Base-by-base conservation (phyloP, 2,329 filamentous ascomycete genomes). In the Bipolaris zeicola region DNA sequence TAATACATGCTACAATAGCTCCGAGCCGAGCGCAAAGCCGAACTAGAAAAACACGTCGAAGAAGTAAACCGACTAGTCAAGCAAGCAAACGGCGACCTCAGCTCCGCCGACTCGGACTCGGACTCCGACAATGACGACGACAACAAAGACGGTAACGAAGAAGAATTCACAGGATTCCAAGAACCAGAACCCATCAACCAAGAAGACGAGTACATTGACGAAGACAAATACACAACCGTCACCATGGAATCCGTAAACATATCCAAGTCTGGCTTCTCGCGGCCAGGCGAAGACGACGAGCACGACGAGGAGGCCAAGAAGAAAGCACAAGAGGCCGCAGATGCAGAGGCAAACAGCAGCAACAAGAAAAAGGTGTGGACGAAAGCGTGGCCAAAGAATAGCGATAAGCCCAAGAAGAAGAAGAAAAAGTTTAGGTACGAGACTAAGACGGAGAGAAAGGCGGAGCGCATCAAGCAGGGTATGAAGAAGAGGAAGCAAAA, bases 341-440 rank as follows among this genome's bases (percentile, higher is more conserved):
- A 58, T 11, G 52, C 65, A 63, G 58, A 69, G 56, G 79, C 77
- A 75, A 81, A 78, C 57, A 84, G 84, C 71, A 80, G 82, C 71
- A 80, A 82, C 71, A 80, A 82, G 66, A 83, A 79, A 72, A 69
- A 75, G 44, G 69, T 72, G 52, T 80, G 79, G 79, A 82, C 79
- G 56, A 85, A 85, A 72, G 80, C 82, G 60, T 83, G 79, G 56
- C 77, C 76, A 58, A 86, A 81, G 63, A 64, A 49, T 14, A 63
- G 46, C 7, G 69, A 70, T 33, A 62, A 65, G 68, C 81, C 81
- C 20, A 93, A 92, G 78, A 91, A 89, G 80, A 93, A 90, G 79
- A 96, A 93, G 81, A 89, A 89, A 78, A 91, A 93, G 78, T 98
- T 98, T 73, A 86, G 91, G 61, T 99, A 99, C 76, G 92, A 98